phyloP scores from a whole-genome alignment of 306 rosid species.

The Dicorynia guianensis region DNA sequence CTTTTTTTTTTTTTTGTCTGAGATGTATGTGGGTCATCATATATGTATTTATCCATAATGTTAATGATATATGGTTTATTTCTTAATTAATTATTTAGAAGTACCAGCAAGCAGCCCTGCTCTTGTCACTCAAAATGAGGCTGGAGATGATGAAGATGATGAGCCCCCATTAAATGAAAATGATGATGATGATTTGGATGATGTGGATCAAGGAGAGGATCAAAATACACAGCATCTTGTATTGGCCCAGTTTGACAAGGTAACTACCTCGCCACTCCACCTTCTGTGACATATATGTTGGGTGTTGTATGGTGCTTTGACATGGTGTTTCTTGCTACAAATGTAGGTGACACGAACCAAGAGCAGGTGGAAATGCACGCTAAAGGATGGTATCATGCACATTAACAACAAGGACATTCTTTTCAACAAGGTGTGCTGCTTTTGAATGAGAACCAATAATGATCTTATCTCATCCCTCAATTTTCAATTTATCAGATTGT shows the following conservation, averaged over 20 bases:
- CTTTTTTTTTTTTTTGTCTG: conserved; percentile 28
- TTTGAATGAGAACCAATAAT: conserved; percentile 17
- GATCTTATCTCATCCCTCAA: conserved; percentile 36
- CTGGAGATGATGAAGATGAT: conserved; percentile 73
- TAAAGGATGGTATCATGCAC: conserved; percentile 98
- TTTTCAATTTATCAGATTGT: conserved; percentile 30
- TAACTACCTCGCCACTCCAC: conserved; percentile 35
- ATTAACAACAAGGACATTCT: conserved; percentile 94
- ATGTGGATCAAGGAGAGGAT: conserved; percentile 88
- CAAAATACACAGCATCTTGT: conserved; percentile 86
- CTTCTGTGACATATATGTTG: background rate
- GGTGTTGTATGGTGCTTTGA: conserved; percentile 14
- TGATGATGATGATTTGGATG: conserved; percentile 96
- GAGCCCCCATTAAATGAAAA: conserved; percentile 96
- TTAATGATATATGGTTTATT: conserved; percentile 15
- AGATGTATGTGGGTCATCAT: conserved; percentile 14
- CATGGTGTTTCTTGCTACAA: conserved; percentile 13
- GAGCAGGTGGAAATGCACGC: conserved; percentile 97
- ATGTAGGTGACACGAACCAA: conserved; percentile 94
- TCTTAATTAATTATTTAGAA: conserved; percentile 59
- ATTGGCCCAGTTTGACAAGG: conserved; percentile 99
- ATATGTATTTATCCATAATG: conserved; percentile 11
- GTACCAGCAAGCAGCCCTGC: conserved; percentile 85
- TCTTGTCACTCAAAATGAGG: conserved; percentile 67
- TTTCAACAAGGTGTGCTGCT: conserved; percentile 80